phyloP scores from a whole-genome alignment of 2,329 filamentous ascomycete species.

The Berkeleyomyces rouxiae region DNA sequence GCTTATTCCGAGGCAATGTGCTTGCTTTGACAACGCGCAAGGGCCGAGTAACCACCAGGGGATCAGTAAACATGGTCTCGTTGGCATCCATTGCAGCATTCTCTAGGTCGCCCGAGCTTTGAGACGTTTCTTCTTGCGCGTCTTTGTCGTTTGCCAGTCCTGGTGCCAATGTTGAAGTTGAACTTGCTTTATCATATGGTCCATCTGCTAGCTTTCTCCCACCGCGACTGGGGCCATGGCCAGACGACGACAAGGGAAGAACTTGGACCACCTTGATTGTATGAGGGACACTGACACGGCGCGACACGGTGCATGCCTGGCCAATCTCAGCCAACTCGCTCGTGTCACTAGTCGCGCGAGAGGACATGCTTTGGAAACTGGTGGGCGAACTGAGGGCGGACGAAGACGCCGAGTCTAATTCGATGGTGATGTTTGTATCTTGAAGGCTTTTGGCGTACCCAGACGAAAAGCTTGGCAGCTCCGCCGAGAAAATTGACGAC shows the following conservation, averaged over 20 bases:
- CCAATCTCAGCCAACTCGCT: neutral
- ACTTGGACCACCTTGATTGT: constrained; percentile 4
- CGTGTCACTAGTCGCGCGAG: neutral
- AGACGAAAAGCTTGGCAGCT: neutral
- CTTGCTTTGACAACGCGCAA: too few relatives aligned
- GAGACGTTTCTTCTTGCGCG: too few relatives aligned
- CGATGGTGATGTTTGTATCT: neutral
- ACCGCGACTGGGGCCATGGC: neutral
- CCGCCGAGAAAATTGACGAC: neutral
- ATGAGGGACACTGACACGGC: neutral
- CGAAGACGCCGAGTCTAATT: neutral
- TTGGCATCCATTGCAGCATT: too few relatives aligned
- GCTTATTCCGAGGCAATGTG: too few relatives aligned
- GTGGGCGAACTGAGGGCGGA: neutral
- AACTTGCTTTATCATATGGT: neutral
- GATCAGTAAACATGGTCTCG: too few relatives aligned
- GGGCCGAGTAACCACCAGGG: too few relatives aligned
- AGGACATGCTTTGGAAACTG: neutral
- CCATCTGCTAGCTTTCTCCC: neutral
- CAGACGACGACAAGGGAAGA: neutral
- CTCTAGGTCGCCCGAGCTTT: too few relatives aligned
- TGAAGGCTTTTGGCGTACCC: neutral
- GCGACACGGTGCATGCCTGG: constrained; percentile 4
- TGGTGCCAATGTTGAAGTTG: neutral
- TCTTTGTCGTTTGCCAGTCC: too few relatives aligned